phyloP scores from a whole-genome alignment of 1,284 basidiomycete genomes.

The Tremellales sp. region DNA sequence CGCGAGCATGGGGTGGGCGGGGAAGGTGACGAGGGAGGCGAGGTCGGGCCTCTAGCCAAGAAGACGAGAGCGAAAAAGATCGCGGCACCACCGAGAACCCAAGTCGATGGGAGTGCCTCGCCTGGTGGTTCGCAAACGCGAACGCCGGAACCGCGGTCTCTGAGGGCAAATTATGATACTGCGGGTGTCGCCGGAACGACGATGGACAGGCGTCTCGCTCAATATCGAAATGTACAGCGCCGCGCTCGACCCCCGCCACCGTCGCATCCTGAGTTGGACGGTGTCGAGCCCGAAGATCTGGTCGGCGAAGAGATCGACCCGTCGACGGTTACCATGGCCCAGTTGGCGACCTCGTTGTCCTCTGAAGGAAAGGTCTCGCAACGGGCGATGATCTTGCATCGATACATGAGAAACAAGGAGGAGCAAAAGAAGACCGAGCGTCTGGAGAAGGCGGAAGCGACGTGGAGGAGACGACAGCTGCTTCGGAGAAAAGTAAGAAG shows the following conservation, averaged over 20 bases:
- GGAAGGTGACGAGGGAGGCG: not conserved
- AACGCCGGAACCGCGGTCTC: too few species aligned
- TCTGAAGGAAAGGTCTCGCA: conserved; percentile 31
- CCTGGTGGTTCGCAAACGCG: too few species aligned
- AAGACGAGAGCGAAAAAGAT: conserved; percentile 2
- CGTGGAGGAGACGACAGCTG: conserved; percentile 30
- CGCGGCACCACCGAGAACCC: not conserved
- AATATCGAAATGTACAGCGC: too few species aligned
- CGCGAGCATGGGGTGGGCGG: too few species aligned
- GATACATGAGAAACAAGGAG: conserved; percentile 8
- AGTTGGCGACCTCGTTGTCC: conserved; percentile 25
- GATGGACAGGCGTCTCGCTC: not conserved
- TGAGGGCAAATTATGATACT: too few species aligned
- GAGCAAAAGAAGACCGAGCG: conserved; percentile 17
- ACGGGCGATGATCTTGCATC: conserved; percentile 16
- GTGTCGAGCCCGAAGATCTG: conserved; percentile 26
- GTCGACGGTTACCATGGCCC: conserved; percentile 20
- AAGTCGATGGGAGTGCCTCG: not conserved
- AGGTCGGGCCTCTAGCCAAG: conserved; percentile 2
- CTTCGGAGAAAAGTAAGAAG: conserved; percentile 30
- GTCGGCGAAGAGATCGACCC: conserved; percentile 29
- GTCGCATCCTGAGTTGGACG: conserved; percentile 12
- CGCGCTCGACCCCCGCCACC: too few species aligned
- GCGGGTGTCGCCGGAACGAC: not conserved
- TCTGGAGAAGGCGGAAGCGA: conserved; percentile 12